Evolutionary conservation across 2,329 filamentous ascomycete species (phyloP), one percentile per base, ranked within the genome.

Genomic region (Calonectria hongkongensis): DNA sequence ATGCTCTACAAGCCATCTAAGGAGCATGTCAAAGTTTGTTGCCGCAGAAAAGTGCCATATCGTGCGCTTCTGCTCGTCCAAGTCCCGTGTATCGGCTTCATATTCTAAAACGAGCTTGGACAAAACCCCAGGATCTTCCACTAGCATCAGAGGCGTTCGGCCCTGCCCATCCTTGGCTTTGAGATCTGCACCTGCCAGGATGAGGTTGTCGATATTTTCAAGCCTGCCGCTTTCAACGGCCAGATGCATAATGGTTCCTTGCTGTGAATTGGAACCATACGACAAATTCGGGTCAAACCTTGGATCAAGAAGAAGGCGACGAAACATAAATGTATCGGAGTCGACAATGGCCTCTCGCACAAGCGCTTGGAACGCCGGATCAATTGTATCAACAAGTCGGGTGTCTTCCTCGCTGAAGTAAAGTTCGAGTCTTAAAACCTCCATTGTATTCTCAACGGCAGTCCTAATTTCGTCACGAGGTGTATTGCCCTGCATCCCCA

Each of bases 11-110:
- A 86, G 79, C 75, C 79, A 84, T 15, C 77, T 68, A 25, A 85
- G 74, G 5, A 84, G 67, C 0, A 30, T 36, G 2, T 70, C 47
- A 43, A 85, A 84, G 25, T 81, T 80, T 2, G 82, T 83, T 9
- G 81, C 80, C 1, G 83, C 84, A 2, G 79, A 80, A 13, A 81
- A 79, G 68, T 86, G 84, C 84, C 85, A 86, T 13, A 86, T 80
- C 33, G 80, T 86, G 33, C 81, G 80, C 0, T 82, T 82, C 2
- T 77, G 68, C 0, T 77, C 63, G 56, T 86, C 84, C 2, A 70
- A 73, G 3, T 80, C 80, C 5, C 77, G 79, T 1, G 83, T 85
- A 8, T 75, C 66, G 0, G 79, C 80, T 0, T 76, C 75, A 21
- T 82, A 68, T 13, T 79, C 60, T 12, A 71, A 33, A 16, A 84